Base-by-base conservation (phyloP, 2,329 filamentous ascomycete genomes). In the Exophiala aquamarina region DNA sequence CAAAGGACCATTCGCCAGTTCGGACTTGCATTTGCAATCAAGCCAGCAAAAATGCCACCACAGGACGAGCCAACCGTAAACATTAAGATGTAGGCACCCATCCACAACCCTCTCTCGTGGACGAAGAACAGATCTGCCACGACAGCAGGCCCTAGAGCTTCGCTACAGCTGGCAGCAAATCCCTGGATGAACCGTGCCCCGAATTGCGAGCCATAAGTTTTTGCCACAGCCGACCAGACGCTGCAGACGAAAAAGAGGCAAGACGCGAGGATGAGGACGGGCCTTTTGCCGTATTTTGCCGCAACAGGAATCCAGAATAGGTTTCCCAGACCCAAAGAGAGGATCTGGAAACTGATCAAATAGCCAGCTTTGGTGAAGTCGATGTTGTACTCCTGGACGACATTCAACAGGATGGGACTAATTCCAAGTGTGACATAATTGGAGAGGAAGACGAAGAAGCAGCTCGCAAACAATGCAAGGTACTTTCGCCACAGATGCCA, bases 261-360 rank as follows among this genome's bases (percentile, higher is more conserved):
- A 4, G 37, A 11, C 10, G 23, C 21, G 8, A 23, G 6, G 8
- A 47, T 14, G n/a, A 47, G 21, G n/a, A 34, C 31, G 3, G 45
- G 45, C 6, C 45, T 18, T 23, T 32, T 48, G 10, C 45, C 45
- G 21, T 42, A 29, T 23, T 48, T 48, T 19, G n/a, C 14, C 14
- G 45, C 20, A 8, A 48, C 37, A 13, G 45, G 45, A 14, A 48
- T 29, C 45, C 45, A 48, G 39, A 48, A 48, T 6, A 48, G 18
- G 32, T 48, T 48, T 14, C 45, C 45, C 8, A 48, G 4, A 14
- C 45, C 45, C 13, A 32, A 7, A 19, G 36, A 42, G 18, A 48
- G 32, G 23, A 48, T 42, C 21, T 42, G 35, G 20, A 42, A n/a
- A 17, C 37, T 46, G 26, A 46, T 39, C 14, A 46, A 20, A 20